Base-by-base conservation (phyloP, 2,329 filamentous ascomycete species). In the Scolecobasidium constrictum region DNA sequence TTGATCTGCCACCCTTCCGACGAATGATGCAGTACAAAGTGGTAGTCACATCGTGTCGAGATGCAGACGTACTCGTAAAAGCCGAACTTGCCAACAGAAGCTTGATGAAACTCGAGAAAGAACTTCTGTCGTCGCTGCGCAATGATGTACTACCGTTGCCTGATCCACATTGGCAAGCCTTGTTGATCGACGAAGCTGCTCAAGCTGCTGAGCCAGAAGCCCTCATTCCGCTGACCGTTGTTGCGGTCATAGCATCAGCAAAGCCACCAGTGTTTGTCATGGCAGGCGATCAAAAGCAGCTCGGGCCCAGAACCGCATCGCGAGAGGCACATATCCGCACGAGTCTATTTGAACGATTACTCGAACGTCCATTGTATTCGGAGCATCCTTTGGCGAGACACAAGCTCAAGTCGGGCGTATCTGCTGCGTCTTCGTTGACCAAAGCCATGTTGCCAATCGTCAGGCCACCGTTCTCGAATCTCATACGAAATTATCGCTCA, bases 401-500 rank as follows among this genome's bases (percentile, higher is more conserved):
- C 4, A 52, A 53, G 11, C 38, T 44, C n/a, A 50, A 50, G n/a
- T 51, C 53, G 3, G 26, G 26, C 26, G 54, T 52, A 2, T 45
- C 50, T 1, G 42, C 44, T 7, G 49, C 56, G 12, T 54, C 53
- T n/a, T 50, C 56, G 5, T 48, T 60, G 22, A 54, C 49, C 17
- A 48, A 47, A 34, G 46, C 47, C 6, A 61, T 64, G 57, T 51
- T 64, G 4, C 65, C 64, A 26, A 62, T 67, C 19, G 50, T 54
- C 20, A 58, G 59, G 19, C 62, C 66, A n/a, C 56, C 65, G 2
- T 69, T 69, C 48, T 54, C 59, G 23, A 64, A 68, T 39, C 53
- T 69, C 1, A 59, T 61, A 13, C 58, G 64, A 20, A 68, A 69
- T 49, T 69, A 69, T 50, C 62, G 66, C 42, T 68, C 65, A 28